Conservation (phyloP, 1,139 yeast species). For the Kodamaea anthophila region DNA sequence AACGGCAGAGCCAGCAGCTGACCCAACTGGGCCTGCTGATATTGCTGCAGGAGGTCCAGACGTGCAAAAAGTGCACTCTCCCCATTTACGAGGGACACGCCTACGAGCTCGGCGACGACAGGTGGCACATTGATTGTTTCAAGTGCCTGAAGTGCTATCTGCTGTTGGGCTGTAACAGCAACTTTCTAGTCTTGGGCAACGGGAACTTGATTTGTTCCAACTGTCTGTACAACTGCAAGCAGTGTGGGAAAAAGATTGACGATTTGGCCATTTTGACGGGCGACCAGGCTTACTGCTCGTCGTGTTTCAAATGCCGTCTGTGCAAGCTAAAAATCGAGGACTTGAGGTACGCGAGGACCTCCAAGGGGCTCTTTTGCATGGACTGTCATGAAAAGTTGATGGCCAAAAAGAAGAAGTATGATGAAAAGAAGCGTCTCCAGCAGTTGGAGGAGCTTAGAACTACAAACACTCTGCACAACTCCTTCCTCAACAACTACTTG, state of each 20-base stretch:
- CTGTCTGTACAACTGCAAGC: conserved; percentile 85
- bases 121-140: conserved; percentile 95
- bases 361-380: conserved; percentile 92
- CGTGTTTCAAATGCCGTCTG: conserved; percentile 85
- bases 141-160: conserved; percentile 78
- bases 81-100: conserved; percentile 72
- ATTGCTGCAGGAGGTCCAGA: conserved; percentile 16
- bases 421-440: conserved; percentile 35
- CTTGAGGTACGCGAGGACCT: conserved; percentile 85
- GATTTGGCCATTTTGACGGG: conserved; percentile 96
- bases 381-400: conserved; percentile 81
- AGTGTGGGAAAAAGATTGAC: conserved; percentile 85
- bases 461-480: conserved; percentile 8
- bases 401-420: conserved; percentile 57
- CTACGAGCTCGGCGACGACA: conserved; percentile 78
- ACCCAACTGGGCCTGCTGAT: conserved; percentile 4
- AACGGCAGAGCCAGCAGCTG: conserved; percentile 3
- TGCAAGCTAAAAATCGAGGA: conserved; percentile 88
- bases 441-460: conserved; percentile 6
- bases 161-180: conserved; percentile 78
- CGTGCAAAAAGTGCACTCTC: conserved; percentile 38
- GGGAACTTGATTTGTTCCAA: conserved; percentile 87
- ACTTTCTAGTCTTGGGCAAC: conserved; percentile 85
- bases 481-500: conserved; percentile 11
- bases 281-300: conserved; percentile 89